A percentile compares a stretch with the other conserved stretches of the same genome.
These are phyloP conservation scores for Mallotus repandus DNA, from an alignment of 441 rosid genomes.

Conservation along the genomic window DNA sequence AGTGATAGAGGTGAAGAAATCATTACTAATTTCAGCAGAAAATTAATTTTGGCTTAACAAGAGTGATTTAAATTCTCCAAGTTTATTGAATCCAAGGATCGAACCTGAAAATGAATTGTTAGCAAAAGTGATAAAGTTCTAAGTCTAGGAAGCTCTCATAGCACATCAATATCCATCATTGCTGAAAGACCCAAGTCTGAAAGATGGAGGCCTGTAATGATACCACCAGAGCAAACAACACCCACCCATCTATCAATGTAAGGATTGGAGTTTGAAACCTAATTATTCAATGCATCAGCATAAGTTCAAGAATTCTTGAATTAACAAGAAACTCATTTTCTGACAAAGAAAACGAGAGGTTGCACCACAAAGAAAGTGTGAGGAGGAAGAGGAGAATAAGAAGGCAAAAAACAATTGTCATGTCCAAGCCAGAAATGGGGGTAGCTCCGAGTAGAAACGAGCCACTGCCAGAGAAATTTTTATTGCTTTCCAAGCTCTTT, in stretches of 20 bases:
- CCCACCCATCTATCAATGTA: constrained; percentile 62
- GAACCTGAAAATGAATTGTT: constrained; percentile 62
- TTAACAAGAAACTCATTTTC: constrained; percentile 47
- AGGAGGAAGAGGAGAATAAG: constrained; percentile 30
- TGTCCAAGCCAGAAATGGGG: constrained; percentile 31
- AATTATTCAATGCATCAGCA: constrained; percentile 40
- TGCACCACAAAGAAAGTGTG: constrained; percentile 14
- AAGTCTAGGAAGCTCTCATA: constrained; percentile 42
- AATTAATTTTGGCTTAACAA: constrained; percentile 52
- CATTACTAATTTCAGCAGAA: constrained; percentile 53
- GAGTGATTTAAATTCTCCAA: constrained; percentile 51
- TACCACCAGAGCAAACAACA: constrained; percentile 48
- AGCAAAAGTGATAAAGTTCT: constrained; percentile 51
- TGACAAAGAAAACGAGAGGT: constrained; percentile 28
- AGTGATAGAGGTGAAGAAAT: constrained; percentile 45
- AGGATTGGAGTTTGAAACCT: constrained; percentile 51
- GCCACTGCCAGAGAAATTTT: constrained; percentile 41
- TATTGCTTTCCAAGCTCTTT: constrained; percentile 22
- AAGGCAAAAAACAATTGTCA: constrained; percentile 49
- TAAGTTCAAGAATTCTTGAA: constrained; percentile 44
- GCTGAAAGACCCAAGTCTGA: constrained; percentile 53
- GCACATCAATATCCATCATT: constrained; percentile 37
- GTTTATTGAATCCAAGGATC: constrained; percentile 60
- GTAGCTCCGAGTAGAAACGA: constrained; percentile 35
- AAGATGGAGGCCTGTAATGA: constrained; percentile 59